A percentile compares a stretch with the other conserved stretches of the same genome.
Conservation (phyloP, 345 rosid genomes). For the Corchorus capsularis region DNA sequence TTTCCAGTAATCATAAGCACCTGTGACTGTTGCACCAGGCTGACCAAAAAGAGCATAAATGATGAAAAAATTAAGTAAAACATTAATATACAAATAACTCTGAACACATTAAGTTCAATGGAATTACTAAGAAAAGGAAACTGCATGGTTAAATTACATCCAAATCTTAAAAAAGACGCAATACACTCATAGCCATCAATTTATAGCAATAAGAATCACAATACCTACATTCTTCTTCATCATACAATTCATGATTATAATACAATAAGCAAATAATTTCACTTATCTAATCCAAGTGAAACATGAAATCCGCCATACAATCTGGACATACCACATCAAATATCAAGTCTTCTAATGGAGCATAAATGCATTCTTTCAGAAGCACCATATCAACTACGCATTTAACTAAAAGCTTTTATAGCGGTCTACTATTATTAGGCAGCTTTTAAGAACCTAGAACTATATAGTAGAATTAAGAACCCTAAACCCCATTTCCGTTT, state of each 20-base stretch:
- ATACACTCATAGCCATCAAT: background rate
- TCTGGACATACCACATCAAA: background rate
- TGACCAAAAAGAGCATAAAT: conserved; percentile 41
- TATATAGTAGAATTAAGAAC: no score
- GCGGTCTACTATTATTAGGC: background rate
- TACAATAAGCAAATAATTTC: background rate
- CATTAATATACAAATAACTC: conserved; percentile 8
- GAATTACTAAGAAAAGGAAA: background rate
- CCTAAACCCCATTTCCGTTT: no score
- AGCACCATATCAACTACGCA: background rate
- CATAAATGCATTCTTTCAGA: conserved; percentile 4
- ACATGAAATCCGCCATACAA: conserved; percentile 6
- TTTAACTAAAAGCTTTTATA: background rate
- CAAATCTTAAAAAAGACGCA: background rate
- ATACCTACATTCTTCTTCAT: background rate
- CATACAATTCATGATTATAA: background rate
- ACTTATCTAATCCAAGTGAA: background rate
- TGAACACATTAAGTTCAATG: background rate
- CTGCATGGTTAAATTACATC: background rate
- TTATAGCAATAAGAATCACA: background rate
- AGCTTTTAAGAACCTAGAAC: background rate
- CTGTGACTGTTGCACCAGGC: conserved; percentile 59
- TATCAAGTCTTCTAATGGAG: background rate
- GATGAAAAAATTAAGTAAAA: conserved; percentile 10
- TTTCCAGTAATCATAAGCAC: conserved; percentile 78